Conservation (phyloP, 768 basidiomycete species). For the Cystoderma amianthinum region DNA sequence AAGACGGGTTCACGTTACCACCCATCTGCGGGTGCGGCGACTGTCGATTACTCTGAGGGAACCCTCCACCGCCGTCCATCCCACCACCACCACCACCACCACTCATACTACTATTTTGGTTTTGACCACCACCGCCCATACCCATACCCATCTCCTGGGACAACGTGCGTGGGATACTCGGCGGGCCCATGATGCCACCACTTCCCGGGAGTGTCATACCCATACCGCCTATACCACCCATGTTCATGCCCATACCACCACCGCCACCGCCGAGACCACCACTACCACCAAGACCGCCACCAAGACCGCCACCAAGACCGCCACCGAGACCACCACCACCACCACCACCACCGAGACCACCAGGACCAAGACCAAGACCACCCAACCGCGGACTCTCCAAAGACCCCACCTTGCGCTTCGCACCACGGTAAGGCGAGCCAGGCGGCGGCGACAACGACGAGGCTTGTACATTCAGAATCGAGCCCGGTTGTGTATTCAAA, state of each 20-base stretch:
- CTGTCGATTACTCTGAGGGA: constrained; percentile 1
- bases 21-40: constrained; percentile 11
- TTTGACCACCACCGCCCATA: background rate
- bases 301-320: constrained; percentile 5
- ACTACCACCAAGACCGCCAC: constrained; percentile 1
- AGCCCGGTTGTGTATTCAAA: too few relatives aligned
- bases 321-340: constrained; percentile 5
- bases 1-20: too few relatives aligned
- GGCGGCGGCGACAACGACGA: constrained; percentile 7
- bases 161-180: constrained; percentile 5
- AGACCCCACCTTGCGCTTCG: constrained; percentile 19
- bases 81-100: constrained; percentile 6
- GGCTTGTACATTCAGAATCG: too few relatives aligned
- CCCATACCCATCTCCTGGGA: constrained; percentile 1
- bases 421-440: constrained; percentile 21
- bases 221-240: constrained; percentile 6
- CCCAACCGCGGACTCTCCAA: constrained; percentile 13
- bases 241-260: background rate
- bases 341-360: constrained; percentile 8
- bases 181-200: constrained; percentile 9
- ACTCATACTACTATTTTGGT: constrained; percentile 5
- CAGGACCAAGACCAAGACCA: background rate
- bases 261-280: background rate
- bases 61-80: constrained; percentile 4
- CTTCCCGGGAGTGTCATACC: constrained; percentile 4